Evolutionary conservation across 129 eudicot species (phyloP).

Genomic region (Lactuca sativa): DNA sequence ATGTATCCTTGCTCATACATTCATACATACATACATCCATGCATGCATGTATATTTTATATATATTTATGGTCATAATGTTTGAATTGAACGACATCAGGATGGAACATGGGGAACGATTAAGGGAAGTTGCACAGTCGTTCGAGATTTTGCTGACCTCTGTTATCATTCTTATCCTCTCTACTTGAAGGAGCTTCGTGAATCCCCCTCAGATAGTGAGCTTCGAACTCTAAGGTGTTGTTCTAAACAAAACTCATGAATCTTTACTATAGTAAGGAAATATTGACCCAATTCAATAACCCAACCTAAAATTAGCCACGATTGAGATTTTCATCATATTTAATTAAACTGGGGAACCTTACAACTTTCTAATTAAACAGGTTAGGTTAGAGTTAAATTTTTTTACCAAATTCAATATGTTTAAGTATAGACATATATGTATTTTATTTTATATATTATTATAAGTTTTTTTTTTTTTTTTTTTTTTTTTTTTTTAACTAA

Average conservation of each 20-base stretch:
- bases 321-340: too few species aligned
- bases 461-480: too few species aligned
- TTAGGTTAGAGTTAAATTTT: neutral
- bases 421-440: too few species aligned
- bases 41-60: neutral
- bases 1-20: neutral
- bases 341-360: too few species aligned
- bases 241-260: neutral
- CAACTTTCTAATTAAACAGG: too few species aligned
- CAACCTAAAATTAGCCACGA: too few species aligned
- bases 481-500: too few species aligned
- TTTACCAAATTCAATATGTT: neutral
- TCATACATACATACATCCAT: neutral
- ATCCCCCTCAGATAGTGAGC: slow-evolving; percentile 50
- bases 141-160: slow-evolving; percentile 85
- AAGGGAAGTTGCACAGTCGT: slow-evolving; percentile 97
- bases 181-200: slow-evolving; percentile 82
- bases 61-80: slow-evolving; percentile 6
- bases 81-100: slow-evolving; percentile 38
- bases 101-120: slow-evolving; percentile 93
- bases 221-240: slow-evolving; percentile 66
- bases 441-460: too few species aligned
- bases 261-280: neutral
- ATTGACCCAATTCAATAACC: too few species aligned
- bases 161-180: slow-evolving; percentile 77